Evolutionary conservation across 352 stramenopile genomes (phyloP).

Genomic region (Nothophytophthora sp.): DNA sequence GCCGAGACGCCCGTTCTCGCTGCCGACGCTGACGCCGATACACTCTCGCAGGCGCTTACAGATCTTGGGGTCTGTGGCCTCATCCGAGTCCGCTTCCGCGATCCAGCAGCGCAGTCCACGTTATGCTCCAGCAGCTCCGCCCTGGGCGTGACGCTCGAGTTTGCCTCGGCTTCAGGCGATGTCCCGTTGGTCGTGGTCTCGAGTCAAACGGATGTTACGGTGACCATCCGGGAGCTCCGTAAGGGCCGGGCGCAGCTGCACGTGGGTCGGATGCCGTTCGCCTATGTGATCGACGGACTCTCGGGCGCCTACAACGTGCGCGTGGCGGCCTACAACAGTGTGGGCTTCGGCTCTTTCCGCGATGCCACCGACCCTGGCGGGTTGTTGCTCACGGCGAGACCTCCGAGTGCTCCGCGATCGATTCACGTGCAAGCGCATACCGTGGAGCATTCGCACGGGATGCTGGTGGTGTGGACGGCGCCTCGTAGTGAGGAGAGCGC

Average conservation of each 20-base stretch:
- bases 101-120: constrained; percentile 31
- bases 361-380: constrained; percentile 34
- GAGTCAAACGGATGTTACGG: neutral
- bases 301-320: constrained; percentile 86
- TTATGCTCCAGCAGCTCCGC: constrained; percentile 45
- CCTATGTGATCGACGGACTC: constrained; percentile 83
- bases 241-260: constrained; percentile 61
- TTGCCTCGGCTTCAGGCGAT: constrained; percentile 57
- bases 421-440: constrained; percentile 77
- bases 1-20: constrained; percentile 32
- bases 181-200: constrained; percentile 29
- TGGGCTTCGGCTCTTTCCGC: constrained; percentile 89
- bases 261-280: constrained; percentile 80
- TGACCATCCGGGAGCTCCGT: constrained; percentile 37
- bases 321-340: constrained; percentile 93
- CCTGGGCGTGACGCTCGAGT: constrained; percentile 48
- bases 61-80: constrained; percentile 55
- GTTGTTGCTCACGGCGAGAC: constrained; percentile 29
- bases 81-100: constrained; percentile 49
- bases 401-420: constrained; percentile 53
- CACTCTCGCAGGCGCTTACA: constrained; percentile 52
- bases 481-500: constrained; percentile 84
- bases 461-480: constrained; percentile 74
- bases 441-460: constrained; percentile 24
- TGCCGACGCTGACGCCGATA: constrained; percentile 1